Base-by-base conservation (phyloP, 2,329 filamentous ascomycete species). In the Myriosclerotinia scirpicola region DNA sequence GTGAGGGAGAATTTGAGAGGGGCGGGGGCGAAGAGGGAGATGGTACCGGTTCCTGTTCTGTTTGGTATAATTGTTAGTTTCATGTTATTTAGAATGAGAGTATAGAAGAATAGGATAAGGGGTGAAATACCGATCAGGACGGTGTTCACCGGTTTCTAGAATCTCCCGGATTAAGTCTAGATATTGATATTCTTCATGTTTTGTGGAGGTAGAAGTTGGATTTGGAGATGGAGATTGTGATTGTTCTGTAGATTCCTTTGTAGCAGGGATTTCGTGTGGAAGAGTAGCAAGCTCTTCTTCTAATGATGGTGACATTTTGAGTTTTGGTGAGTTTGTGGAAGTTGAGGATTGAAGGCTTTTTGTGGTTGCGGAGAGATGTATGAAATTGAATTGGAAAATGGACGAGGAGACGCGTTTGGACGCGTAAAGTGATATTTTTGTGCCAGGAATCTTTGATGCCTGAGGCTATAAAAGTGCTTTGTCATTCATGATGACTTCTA, bases 141-240 rank as follows among this genome's bases (percentile, higher is more conserved):
- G 89, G 76, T 93, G 89, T 78, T 99, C 95, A 74, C 95, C 95
- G 36, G 86, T 81, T 20, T 87, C 81, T 20, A 99, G 83, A 75
- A 98, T 97, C 71, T 92, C 86, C 71, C 88, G 89, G 69, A 98
- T 92, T 36, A 99, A 85, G 73, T 94, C 85, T 68, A 99, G 88
- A 77, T 99, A 99, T 79, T 98, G 95, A 76, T 93, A 83, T 80
- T 99, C 95, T 81, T 98, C 93, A 75, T 97, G 92, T 38, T 15
- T 52, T 22, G 50, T 61, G 5, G 44, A 36, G 20, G 44, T 26
- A 26, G 44, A 61, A 20, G 11, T 38, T 26, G 44, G 50, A 12
- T 17, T 30, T 54, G 22, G 7, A 20, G 26, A 50, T 40, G 48
- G 55, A 12, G 55, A 30, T 30, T 38, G 38, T 22, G 5, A 65